A percentile compares a stretch with the other conserved stretches of the same genome.
phyloP scores from a whole-genome alignment of 176 grass and related monocot species.

The Oryza officinalis region DNA sequence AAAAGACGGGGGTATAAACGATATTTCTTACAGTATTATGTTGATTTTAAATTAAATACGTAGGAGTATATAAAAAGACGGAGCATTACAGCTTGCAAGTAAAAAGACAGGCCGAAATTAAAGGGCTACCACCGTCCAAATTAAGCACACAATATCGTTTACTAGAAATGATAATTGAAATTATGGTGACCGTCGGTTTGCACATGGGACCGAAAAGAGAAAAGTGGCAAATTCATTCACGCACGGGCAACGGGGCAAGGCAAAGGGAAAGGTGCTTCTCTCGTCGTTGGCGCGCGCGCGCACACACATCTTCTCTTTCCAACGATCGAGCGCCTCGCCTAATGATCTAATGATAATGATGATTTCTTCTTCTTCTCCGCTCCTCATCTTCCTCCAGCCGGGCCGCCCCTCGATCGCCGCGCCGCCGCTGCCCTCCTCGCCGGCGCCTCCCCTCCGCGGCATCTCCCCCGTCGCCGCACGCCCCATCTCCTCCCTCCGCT shows the following conservation, averaged over 20 bases:
- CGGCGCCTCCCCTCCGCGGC: conserved; percentile 48
- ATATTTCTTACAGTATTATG: no score
- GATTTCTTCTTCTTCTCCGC: neutral
- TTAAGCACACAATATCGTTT: neutral
- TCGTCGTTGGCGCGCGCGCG: no score
- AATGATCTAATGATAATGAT: neutral
- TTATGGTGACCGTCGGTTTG: neutral
- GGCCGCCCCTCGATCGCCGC: conserved; percentile 31
- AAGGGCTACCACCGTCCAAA: neutral
- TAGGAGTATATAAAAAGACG: no score
- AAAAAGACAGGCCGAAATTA: no score
- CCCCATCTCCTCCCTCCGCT: conserved; percentile 38
- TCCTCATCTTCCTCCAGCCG: conserved; percentile 25
- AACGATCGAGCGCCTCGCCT: neutral
- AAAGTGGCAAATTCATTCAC: no score
- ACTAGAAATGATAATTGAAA: neutral
- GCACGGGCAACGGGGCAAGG: no score
- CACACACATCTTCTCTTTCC: neutral
- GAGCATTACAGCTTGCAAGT: no score
- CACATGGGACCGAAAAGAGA: neutral
- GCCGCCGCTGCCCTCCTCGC: conserved; percentile 9
- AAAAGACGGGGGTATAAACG: no score
- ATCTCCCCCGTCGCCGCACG: conserved; percentile 53
- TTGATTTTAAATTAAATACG: no score
- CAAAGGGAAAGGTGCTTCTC: neutral